Evolutionary conservation across 2,329 filamentous ascomycete genomes (phyloP).

Genomic region (Aspergillus caelatus): DNA sequence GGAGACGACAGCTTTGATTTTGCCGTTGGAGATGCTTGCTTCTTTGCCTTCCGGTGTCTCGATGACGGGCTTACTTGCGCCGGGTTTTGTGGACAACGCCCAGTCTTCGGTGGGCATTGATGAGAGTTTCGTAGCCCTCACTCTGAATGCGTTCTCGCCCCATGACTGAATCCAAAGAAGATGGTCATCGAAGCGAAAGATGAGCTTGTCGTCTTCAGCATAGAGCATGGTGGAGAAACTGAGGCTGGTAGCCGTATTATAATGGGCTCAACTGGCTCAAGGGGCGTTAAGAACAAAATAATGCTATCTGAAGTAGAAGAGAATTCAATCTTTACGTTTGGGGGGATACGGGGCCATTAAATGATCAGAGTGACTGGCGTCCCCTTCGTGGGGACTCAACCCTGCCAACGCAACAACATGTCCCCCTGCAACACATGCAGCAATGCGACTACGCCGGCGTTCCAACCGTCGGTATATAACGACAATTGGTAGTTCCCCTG

Average conservation of each 20-base stretch:
- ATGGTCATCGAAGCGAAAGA: conserved; percentile 43
- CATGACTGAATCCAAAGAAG: conserved; percentile 43
- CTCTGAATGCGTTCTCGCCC: conserved; percentile 42
- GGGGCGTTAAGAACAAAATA: not conserved
- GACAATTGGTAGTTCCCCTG: conserved; percentile 4
- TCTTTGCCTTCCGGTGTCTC: conserved; percentile 25
- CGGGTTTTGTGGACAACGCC: conserved; percentile 34
- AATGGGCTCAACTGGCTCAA: not conserved
- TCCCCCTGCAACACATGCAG: not conserved
- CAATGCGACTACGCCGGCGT: not conserved
- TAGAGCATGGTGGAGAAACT: conserved; percentile 31
- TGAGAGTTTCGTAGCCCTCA: conserved; percentile 41
- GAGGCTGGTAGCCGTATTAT: not conserved
- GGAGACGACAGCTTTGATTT: conserved; percentile 52
- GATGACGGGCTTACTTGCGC: conserved; percentile 15
- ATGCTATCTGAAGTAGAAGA: too few species aligned
- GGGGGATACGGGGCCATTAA: not conserved
- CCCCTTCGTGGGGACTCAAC: conserved; percentile 2
- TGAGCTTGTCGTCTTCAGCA: conserved; percentile 35
- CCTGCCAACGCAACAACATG: not conserved
- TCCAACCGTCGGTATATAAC: conserved; percentile 5
- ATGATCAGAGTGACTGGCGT: not conserved
- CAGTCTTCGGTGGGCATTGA: conserved; percentile 40
- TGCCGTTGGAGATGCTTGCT: conserved; percentile 53
- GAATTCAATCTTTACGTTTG: not conserved